Base-by-base conservation (phyloP, 768 basidiomycete species). In the Cystofilobasidium ferigula region DNA sequence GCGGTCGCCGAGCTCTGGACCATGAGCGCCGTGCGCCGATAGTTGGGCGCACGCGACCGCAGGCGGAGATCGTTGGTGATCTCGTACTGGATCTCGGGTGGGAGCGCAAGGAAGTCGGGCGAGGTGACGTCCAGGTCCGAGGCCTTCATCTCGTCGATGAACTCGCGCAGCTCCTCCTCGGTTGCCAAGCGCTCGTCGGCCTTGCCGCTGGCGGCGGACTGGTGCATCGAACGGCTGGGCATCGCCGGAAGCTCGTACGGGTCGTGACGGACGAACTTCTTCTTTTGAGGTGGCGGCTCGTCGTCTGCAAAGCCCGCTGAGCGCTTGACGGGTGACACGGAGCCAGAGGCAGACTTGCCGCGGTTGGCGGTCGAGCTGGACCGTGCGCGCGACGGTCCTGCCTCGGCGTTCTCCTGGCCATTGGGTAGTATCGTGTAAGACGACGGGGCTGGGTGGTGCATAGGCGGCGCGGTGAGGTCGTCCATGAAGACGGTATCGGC, bases 81-180 rank as follows among this genome's bases (percentile, higher is more conserved):
- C 78, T 99, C 95, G 76, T 98, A 99, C 71, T 99, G 91, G 26
- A 95, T 84, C 75, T 98, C 93, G 0, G 90, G 94, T 2, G 95
- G 93, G 3, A 98, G 82, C 69, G 89, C 88, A 28, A 86, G 83
- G 74, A 99, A 99, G 24, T 86, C 89, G 6, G 89, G 82, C 1
- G 92, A 92, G 22, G 85, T 82, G 63, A 95, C 83, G 73, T 98
- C 94, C 71, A 98, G 89, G 72, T 98, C 92, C 71, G 92, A 91
- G 0, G 93, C 92, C 1, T 86, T 84, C 86, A 97, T 93, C 53
- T 93, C 88, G 66, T 97, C 92, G 69, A 98, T 95, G 77, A 98
- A 98, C 1, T 82, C 77, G 24, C 86, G 85, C 3, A 98, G 80
- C 74, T 99, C 95, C 45, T 92, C 95, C 74, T 95, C 95, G 0